phyloP scores from a whole-genome alignment of 2,329 filamentous ascomycete genomes.

The Grosmannia huntii region DNA sequence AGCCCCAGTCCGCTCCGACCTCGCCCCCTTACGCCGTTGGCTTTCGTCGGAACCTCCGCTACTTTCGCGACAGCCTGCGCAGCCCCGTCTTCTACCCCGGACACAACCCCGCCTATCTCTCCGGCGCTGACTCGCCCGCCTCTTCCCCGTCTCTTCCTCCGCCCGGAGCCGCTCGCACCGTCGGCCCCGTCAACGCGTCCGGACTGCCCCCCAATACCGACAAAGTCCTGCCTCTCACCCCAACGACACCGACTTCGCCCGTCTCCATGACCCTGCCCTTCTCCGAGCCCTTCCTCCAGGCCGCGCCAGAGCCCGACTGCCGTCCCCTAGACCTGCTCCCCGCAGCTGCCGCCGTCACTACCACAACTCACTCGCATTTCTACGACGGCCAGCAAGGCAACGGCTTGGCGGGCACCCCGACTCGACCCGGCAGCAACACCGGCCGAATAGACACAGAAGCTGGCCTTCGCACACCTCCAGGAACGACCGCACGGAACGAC shows the following conservation, averaged over 20 bases:
- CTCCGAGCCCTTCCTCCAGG: no score
- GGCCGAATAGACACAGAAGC: neutral
- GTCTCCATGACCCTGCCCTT: neutral
- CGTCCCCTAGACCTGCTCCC: neutral
- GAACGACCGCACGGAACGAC: neutral
- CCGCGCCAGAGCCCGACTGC: neutral
- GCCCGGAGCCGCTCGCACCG: neutral
- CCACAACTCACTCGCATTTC: neutral
- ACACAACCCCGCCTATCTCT: neutral
- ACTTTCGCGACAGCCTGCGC: slow-evolving; percentile 8
- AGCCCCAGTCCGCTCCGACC: slow-evolving; percentile 9
- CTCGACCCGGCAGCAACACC: neutral
- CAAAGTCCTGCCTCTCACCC: slow-evolving; percentile 22
- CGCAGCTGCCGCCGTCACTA: no score
- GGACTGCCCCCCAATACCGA: slow-evolving; percentile 12
- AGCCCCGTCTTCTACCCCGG: slow-evolving; percentile 1
- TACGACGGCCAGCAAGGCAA: neutral
- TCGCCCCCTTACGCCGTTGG: slow-evolving; percentile 1
- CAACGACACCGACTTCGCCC: slow-evolving; percentile 11
- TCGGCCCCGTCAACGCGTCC: neutral
- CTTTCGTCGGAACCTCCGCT: slow-evolving; percentile 5
- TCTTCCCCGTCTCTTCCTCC: neutral
- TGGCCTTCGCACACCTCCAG: neutral
- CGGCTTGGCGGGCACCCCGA: neutral
- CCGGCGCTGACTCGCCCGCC: neutral